Evolutionary conservation across 192 early-diverging fungal species (phyloP), one percentile per base, ranked within the genome.

Genomic region (Lobulomyces angularis): DNA sequence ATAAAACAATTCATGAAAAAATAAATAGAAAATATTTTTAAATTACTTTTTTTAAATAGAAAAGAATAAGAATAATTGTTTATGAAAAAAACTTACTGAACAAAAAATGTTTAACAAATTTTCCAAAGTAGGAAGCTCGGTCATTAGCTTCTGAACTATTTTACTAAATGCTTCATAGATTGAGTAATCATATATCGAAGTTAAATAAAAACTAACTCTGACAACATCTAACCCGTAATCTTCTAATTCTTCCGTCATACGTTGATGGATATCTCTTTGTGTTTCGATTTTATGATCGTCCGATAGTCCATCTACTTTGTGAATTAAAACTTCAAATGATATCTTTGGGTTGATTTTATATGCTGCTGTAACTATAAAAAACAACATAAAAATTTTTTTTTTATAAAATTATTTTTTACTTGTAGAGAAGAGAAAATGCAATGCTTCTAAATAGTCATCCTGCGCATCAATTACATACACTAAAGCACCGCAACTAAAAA

Each of bases 401-500:
- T n/a, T n/a, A n/a, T n/a, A n/a, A n/a, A n/a, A n/a, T n/a, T n/a
- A n/a, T n/a, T n/a, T n/a, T n/a, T n/a, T n/a, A n/a, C n/a, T n/a
- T n/a, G n/a, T n/a, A n/a, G n/a, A n/a, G n/a, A n/a, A n/a, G n/a
- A 97, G 61, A 38, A 73, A 69, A 35, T 68, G 65, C 25, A 97
- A 55, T 12, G 90, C 74, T 26, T 82, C 79, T 26, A 71, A 65
- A 45, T 83, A 80, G 37, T 97, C 91, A 51, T 91, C 88, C 69
- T 97, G 91, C 21, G 91, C 82, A 61, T 97, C 93, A 43, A 97
- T 80, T 28, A 97, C 84, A 71, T 82, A 97, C 12, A 94, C 82
- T 35, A 97, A 51, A 2, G 82, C 78, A 8, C 84, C 82, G 19
- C 51, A 56, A 12, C 45, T 9, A 18, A 31, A 42, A 41, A 73